Evolutionary conservation across 2,329 filamentous ascomycete genomes (phyloP).

Genomic region (Dendryphion nanum): DNA sequence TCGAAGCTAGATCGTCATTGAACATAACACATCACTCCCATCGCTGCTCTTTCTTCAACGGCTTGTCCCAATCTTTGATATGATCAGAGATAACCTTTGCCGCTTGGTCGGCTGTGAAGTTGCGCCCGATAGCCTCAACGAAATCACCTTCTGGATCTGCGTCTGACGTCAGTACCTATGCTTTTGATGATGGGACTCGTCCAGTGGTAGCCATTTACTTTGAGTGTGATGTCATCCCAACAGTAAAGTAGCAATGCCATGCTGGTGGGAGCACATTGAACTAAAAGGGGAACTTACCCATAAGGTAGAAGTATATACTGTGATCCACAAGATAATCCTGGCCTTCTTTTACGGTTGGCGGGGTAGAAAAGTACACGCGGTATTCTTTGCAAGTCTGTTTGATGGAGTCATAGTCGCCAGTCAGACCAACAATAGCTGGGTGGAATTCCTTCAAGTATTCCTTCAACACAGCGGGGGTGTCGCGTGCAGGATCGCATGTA

Average conservation of each 20-base stretch:
- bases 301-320: conserved; percentile 99
- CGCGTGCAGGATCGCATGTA: conserved; percentile 89
- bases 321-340: conserved; percentile 98
- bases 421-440: conserved; percentile 78
- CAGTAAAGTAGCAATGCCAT: too few species aligned
- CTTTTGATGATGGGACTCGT: too few species aligned
- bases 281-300: conserved; percentile 59
- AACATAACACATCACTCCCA: too few species aligned
- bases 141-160: conserved; percentile 93
- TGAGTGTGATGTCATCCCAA: too few species aligned
- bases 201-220: too few species aligned
- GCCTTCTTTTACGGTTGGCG: conserved; percentile 80
- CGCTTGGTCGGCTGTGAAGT: conserved; percentile 86
- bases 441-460: conserved; percentile 91
- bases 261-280: background rate
- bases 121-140: conserved; percentile 91
- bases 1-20: too few species aligned
- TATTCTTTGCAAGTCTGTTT: conserved; percentile 95
- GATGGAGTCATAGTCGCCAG: conserved; percentile 89
- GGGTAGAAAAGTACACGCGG: conserved; percentile 95
- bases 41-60: conserved; percentile 48
- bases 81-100: conserved; percentile 83
- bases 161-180: conserved; percentile 19
- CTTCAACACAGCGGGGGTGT: conserved; percentile 81
- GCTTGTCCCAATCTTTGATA: conserved; percentile 72